Percentiles rank a stretch among this genome's conserved stretches.
Conservation (phyloP, 2,329 filamentous ascomycete genomes). For the Colletotrichum gigasporum region DNA sequence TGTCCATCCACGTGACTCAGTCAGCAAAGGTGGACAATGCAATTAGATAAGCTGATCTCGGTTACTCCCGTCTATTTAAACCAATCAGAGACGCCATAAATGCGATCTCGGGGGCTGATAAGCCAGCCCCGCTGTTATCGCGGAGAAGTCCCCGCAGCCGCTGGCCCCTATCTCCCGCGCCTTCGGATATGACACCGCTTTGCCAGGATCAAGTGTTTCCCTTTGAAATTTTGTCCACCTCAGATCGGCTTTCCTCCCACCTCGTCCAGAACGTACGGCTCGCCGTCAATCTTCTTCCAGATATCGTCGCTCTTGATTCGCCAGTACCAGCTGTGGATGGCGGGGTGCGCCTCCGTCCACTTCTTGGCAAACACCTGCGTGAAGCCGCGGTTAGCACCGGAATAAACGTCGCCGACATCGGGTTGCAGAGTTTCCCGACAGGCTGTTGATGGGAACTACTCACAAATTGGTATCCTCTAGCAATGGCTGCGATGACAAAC, state of each 20-base stretch:
- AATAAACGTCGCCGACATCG: neutral
- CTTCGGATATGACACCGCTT: neutral
- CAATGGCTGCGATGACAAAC: constrained; percentile 12
- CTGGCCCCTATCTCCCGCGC: neutral
- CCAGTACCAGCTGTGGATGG: constrained; percentile 20
- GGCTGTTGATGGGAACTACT: neutral
- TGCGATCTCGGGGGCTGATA: neutral
- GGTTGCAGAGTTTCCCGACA: neutral
- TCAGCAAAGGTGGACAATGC: neutral
- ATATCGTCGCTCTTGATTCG: constrained; percentile 24
- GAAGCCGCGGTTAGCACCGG: neutral
- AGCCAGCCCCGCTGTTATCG: constrained; percentile 3
- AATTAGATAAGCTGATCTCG: neutral
- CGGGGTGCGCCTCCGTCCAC: constrained; percentile 14
- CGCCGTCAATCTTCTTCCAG: constrained; percentile 23
- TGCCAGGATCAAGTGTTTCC: neutral
- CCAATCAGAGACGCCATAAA: constrained; percentile 2
- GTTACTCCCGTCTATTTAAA: neutral
- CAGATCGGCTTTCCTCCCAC: constrained; percentile 23
- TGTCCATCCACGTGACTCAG: constrained; percentile 22
- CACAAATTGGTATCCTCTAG: constrained; percentile 18
- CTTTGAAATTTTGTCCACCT: neutral
- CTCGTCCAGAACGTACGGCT: constrained; percentile 18
- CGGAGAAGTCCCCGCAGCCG: constrained; percentile 14
- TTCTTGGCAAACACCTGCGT: constrained; percentile 20